Evolutionary conservation across 2,329 filamentous ascomycete genomes (phyloP).

Genomic region (Cytospora paraplurivora): DNA sequence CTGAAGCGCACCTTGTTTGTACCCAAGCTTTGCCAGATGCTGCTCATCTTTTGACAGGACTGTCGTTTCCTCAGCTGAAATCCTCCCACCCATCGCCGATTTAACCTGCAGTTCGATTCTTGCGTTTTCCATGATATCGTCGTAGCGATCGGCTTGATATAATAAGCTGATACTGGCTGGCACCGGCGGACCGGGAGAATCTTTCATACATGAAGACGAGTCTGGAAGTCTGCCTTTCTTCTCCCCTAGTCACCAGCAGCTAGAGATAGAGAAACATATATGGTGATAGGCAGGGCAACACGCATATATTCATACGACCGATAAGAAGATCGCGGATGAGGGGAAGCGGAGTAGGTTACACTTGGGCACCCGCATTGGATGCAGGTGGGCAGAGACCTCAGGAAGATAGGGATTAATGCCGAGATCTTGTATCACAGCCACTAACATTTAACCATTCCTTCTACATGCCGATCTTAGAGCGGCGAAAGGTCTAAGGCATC

Average conservation of each 20-base stretch:
- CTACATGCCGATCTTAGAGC: too few species aligned
- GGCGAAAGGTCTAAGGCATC: too few species aligned
- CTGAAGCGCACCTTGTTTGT: slow-evolving; percentile 35
- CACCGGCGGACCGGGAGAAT: background rate
- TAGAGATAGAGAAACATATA: background rate
- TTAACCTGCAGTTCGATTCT: slow-evolving; percentile 10
- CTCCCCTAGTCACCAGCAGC: background rate
- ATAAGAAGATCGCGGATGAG: background rate
- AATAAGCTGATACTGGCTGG: background rate
- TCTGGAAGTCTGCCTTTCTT: background rate
- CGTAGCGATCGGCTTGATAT: background rate
- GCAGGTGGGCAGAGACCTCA: background rate
- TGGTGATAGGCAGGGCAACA: background rate
- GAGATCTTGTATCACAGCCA: background rate
- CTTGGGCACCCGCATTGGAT: background rate
- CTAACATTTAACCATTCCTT: too few species aligned
- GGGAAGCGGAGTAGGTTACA: background rate
- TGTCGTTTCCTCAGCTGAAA: slow-evolving; percentile 27
- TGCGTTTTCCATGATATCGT: background rate
- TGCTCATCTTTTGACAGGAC: slow-evolving; percentile 36
- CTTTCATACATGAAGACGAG: background rate
- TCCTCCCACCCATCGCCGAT: slow-evolving; percentile 7
- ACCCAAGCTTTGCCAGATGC: slow-evolving; percentile 38
- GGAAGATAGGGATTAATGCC: background rate
- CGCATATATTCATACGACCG: background rate